These are phyloP conservation scores for Globisporangium paddicum DNA, from an alignment of 352 stramenopile species.

Conservation along the genomic window DNA sequence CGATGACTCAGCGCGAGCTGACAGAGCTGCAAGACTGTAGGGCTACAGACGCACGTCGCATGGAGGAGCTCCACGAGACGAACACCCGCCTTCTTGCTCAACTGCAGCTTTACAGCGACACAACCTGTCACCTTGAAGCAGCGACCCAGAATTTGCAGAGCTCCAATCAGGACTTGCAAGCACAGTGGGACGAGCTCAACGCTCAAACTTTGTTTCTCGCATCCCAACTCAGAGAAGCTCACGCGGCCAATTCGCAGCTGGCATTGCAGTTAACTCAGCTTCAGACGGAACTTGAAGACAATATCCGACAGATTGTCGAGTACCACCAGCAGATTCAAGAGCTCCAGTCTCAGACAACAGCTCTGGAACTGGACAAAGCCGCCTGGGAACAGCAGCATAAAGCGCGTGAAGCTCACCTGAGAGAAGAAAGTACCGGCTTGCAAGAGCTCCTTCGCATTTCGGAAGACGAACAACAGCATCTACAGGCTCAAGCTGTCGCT, in stretches of 20 bases:
- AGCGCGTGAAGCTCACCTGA: background rate
- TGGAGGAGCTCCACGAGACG: background rate
- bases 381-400: background rate
- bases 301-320: background rate
- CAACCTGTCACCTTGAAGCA: background rate
- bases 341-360: background rate
- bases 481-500: background rate
- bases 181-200: background rate
- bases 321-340: background rate
- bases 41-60: background rate
- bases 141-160: background rate
- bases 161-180: background rate
- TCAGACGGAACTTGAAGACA: constrained; percentile 16
- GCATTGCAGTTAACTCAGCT: background rate
- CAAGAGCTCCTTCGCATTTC: background rate
- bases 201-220: background rate
- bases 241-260: background rate
- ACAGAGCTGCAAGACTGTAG: constrained; percentile 3
- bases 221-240: background rate
- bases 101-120: background rate
- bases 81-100: background rate
- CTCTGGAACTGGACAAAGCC: background rate
- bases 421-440: background rate
- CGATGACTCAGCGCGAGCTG: constrained; percentile 6
- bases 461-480: background rate